phyloP scores from a whole-genome alignment of 1,284 basidiomycete genomes.

The Moesziomyces sp. region DNA sequence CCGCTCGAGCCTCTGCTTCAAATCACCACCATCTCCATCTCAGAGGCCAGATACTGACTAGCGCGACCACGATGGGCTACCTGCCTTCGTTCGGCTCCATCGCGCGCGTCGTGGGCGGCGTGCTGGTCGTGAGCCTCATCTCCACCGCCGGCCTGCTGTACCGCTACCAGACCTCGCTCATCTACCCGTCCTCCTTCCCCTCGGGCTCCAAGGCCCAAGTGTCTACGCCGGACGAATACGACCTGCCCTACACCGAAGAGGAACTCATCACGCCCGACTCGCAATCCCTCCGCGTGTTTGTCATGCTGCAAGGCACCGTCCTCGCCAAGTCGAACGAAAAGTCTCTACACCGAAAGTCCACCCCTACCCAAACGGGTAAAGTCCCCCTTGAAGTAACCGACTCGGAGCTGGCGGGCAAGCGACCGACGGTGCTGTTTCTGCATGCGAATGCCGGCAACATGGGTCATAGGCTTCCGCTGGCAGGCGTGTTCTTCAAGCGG shows the following conservation, averaged over 20 bases:
- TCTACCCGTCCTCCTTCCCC: conserved; percentile 64
- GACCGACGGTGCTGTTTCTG: conserved; percentile 62
- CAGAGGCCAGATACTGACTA: neutral
- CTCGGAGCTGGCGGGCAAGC: conserved; percentile 25
- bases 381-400: conserved; percentile 19
- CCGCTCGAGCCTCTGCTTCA: too few species aligned
- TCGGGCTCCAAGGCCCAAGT: conserved; percentile 58
- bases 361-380: conserved; percentile 28
- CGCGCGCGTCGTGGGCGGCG: conserved; percentile 44
- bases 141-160: conserved; percentile 63
- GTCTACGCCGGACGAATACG: conserved; percentile 60
- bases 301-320: conserved; percentile 56
- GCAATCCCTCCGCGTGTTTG: conserved; percentile 54
- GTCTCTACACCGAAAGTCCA: conserved; percentile 19
- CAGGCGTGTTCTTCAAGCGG: conserved; percentile 82
- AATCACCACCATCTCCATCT: too few species aligned
- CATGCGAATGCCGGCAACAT: conserved; percentile 67
- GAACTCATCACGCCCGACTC: conserved; percentile 62
- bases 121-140: conserved; percentile 52
- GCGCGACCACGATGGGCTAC: conserved; percentile 38
- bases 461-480: conserved; percentile 87
- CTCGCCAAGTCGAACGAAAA: conserved; percentile 20
- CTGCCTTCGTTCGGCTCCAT: conserved; percentile 40
- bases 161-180: conserved; percentile 63
- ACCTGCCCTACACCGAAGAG: conserved; percentile 58